Conservation (phyloP, 805 yeast genomes). For the Teunomyces funiuensis region DNA sequence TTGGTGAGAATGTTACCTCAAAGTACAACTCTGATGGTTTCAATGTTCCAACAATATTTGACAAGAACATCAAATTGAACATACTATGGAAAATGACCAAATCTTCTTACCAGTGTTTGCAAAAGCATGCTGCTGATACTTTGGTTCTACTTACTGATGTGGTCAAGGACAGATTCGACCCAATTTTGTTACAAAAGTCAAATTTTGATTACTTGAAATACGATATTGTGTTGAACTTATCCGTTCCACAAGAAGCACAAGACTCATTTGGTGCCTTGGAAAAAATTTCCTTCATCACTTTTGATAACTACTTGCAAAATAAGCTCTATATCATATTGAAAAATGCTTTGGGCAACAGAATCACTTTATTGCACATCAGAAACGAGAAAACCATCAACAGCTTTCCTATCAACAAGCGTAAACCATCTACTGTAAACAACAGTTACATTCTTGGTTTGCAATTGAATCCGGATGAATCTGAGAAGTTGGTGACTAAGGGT, state of each 20-base stretch:
- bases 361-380: conserved; percentile 35
- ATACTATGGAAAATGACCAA: conserved; percentile 77
- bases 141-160: conserved; percentile 70
- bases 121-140: conserved; percentile 68
- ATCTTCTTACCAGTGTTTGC: conserved; percentile 61
- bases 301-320: conserved; percentile 63
- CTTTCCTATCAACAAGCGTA: conserved; percentile 53
- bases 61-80: conserved; percentile 73
- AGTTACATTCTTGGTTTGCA: conserved; percentile 58
- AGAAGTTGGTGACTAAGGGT: conserved; percentile 82
- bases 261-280: conserved; percentile 65
- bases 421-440: conserved; percentile 39
- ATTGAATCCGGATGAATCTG: conserved; percentile 70
- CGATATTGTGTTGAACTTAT: conserved; percentile 61
- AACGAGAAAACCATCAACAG: conserved; percentile 19
- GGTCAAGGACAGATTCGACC: conserved; percentile 78
- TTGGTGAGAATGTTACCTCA: conserved; percentile 45
- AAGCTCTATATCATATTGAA: conserved; percentile 58
- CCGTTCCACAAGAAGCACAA: conserved; percentile 42
- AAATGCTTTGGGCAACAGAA: conserved; percentile 57
- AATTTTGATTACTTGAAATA: conserved; percentile 55
- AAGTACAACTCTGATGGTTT: conserved; percentile 57
- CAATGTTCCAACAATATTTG: conserved; percentile 73
- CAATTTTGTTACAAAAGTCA: conserved; percentile 66
- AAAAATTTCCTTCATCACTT: conserved; percentile 67